These are phyloP conservation scores for Penicillium palitans DNA, from an alignment of 2,329 filamentous ascomycete species.

Conservation along the genomic window DNA sequence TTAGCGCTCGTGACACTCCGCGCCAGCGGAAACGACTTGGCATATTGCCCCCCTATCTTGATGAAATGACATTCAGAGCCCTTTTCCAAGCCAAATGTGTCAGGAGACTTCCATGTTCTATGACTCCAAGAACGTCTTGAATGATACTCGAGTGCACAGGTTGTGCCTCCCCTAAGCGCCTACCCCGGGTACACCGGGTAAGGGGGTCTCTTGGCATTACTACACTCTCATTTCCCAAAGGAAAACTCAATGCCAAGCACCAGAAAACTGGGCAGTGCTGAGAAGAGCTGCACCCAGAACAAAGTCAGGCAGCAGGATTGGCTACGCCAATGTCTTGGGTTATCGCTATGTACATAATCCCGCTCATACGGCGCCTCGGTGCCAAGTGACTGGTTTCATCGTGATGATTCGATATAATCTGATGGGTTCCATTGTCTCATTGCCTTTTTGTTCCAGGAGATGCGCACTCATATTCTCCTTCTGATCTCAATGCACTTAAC, in stretches of 20 bases:
- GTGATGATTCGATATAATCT: conserved; percentile 1
- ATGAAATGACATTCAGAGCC: background rate
- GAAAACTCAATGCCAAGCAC: conserved; percentile 1
- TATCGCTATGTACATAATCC: background rate
- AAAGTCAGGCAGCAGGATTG: conserved; percentile 10
- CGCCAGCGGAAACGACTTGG: conserved; percentile 9
- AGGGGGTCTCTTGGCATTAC: conserved; percentile 10
- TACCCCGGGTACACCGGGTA: conserved; percentile 4
- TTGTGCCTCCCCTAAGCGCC: background rate
- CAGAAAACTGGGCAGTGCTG: conserved; percentile 7
- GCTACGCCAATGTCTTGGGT: conserved; percentile 8
- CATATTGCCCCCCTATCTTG: background rate
- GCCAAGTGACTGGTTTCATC: conserved; percentile 9
- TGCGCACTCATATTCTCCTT: background rate
- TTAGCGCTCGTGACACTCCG: conserved; percentile 1
- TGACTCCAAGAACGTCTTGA: too few species aligned
- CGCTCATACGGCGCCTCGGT: background rate
- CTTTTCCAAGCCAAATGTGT: background rate
- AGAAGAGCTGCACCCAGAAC: conserved; percentile 2
- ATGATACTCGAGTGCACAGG: background rate
- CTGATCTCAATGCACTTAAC: background rate
- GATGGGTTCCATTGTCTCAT: conserved; percentile 1
- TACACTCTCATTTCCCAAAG: conserved; percentile 1
- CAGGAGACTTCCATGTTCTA: too few species aligned
- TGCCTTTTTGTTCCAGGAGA: background rate